Evolutionary conservation across 2,329 filamentous ascomycete species (phyloP).

Genomic region (Elsinoe arachidis): DNA sequence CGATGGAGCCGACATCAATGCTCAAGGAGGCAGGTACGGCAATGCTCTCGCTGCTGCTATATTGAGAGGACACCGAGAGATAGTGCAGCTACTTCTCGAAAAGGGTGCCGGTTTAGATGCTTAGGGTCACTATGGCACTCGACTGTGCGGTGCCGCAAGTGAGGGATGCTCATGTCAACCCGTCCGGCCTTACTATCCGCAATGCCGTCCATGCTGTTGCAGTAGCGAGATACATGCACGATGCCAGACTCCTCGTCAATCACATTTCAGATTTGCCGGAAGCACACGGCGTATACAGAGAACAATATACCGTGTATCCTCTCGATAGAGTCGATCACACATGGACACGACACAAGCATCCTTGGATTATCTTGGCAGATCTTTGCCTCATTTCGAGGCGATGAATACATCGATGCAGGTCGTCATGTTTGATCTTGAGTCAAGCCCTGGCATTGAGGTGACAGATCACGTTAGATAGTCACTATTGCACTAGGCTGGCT

Average conservation of each 20-base stretch:
- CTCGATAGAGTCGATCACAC: background rate
- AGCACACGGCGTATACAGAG: background rate
- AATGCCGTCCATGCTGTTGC: constrained; percentile 1
- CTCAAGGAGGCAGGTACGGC: too few relatives aligned
- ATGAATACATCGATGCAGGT: background rate
- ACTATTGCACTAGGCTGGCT: background rate
- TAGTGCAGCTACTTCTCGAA: too few relatives aligned
- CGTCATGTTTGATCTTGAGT: background rate
- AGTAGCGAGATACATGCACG: background rate
- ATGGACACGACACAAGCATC: background rate
- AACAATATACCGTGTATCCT: background rate
- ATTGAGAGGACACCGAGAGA: too few relatives aligned
- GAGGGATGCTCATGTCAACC: constrained; percentile 14
- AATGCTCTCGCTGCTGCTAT: too few relatives aligned
- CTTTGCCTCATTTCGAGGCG: background rate
- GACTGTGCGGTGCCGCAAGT: too few relatives aligned
- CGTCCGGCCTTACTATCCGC: background rate
- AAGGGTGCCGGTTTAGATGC: too few relatives aligned
- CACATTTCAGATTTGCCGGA: background rate
- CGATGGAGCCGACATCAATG: too few relatives aligned
- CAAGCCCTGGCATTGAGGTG: background rate
- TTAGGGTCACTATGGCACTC: too few relatives aligned
- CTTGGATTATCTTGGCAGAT: background rate
- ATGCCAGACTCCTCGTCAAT: background rate
- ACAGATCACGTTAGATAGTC: background rate